Evolutionary conservation across 2,329 filamentous ascomycete species (phyloP).

Genomic region (Didymella glomerata): DNA sequence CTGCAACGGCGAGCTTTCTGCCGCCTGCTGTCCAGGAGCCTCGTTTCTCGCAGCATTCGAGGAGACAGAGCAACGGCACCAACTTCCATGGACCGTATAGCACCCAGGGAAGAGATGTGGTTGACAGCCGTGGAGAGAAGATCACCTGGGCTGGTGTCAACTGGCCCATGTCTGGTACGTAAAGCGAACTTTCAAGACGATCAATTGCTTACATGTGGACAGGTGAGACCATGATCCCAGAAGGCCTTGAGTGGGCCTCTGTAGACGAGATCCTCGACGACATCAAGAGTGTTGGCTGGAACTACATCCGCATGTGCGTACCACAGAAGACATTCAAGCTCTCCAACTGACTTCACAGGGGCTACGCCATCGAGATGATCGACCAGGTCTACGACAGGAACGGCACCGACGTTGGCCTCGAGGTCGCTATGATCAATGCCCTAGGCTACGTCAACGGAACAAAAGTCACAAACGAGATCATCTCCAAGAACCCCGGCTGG

Average conservation of each 20-base stretch:
- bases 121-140: constrained; percentile 51
- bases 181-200: not conserved
- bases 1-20: constrained; percentile 30
- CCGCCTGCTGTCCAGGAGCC: constrained; percentile 27
- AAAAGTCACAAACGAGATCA: constrained; percentile 50
- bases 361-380: constrained; percentile 55
- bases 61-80: constrained; percentile 34
- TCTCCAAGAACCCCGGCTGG: constrained; percentile 49
- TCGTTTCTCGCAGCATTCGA: constrained; percentile 32
- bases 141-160: constrained; percentile 69
- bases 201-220: constrained; percentile 28
- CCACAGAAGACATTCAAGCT: not conserved
- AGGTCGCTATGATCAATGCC: constrained; percentile 52
- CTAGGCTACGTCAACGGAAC: constrained; percentile 51
- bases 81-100: constrained; percentile 48
- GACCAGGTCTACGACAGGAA: constrained; percentile 55
- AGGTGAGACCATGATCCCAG: constrained; percentile 66
- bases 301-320: constrained; percentile 63
- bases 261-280: constrained; percentile 61
- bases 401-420: constrained; percentile 50
- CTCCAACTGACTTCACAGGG: constrained; percentile 30
- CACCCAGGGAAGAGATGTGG: constrained; percentile 51
- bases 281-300: constrained; percentile 64
- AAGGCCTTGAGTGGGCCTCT: constrained; percentile 66
- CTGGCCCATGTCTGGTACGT: constrained; percentile 59